Evolutionary conservation across 1,139 yeast genomes (phyloP).

Genomic region (Martiniozyma asiatica): DNA sequence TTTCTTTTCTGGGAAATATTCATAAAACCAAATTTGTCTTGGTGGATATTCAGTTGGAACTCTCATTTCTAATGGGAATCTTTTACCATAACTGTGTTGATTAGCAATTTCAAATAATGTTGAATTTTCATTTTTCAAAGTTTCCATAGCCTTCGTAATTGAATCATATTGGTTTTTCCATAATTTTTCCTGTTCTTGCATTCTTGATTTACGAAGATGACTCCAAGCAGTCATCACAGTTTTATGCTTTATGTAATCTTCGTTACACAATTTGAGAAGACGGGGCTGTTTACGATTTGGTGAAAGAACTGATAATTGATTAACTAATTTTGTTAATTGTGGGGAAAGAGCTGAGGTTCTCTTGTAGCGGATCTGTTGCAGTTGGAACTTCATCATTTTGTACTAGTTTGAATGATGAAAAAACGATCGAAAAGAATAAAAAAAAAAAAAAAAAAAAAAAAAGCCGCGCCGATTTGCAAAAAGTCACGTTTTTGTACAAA

Average conservation of each 20-base stretch:
- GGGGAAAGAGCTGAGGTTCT: constrained; percentile 25
- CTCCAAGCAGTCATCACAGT: constrained; percentile 82
- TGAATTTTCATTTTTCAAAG: constrained; percentile 38
- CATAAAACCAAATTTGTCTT: constrained; percentile 65
- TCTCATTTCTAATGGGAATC: constrained; percentile 70
- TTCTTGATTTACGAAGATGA: constrained; percentile 40
- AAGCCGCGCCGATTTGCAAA: too few relatives aligned
- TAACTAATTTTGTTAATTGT: constrained; percentile 29
- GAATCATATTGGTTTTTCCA: constrained; percentile 54
- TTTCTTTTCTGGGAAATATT: constrained; percentile 27
- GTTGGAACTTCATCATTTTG: too few relatives aligned
- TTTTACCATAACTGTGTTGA: constrained; percentile 33
- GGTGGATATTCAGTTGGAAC: constrained; percentile 93
- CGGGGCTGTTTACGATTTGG: constrained; percentile 86
- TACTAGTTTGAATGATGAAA: too few relatives aligned
- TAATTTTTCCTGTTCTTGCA: constrained; percentile 23
- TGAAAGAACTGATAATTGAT: constrained; percentile 73
- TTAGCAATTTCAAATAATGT: constrained; percentile 42
- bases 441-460: too few relatives aligned
- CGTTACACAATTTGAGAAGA: constrained; percentile 59
- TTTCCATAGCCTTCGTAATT: constrained; percentile 65
- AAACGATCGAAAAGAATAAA: too few relatives aligned
- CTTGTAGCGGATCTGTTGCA: constrained; percentile 24
- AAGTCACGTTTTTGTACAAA: too few relatives aligned
- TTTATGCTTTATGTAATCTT: constrained; percentile 77